Evolutionary conservation across 495 filamentous ascomycete genomes (phyloP), one percentile per base, ranked within the genome.

Genomic region (Talaromyces wortmannii): DNA sequence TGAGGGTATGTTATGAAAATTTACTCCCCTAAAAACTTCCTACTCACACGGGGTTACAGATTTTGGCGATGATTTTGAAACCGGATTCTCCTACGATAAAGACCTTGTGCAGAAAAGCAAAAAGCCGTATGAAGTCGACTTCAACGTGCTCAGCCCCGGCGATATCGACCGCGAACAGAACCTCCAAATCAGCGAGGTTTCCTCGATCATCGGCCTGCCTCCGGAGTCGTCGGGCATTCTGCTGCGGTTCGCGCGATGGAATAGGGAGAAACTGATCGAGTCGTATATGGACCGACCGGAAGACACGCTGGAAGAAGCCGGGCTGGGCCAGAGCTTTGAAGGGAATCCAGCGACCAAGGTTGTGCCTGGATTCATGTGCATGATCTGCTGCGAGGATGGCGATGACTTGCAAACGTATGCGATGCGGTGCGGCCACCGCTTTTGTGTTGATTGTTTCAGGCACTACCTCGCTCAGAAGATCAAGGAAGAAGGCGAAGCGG

Each of bases 341-440:
- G 70, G 75, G 7, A 77, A 76, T 15, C 88, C 88, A 6, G 83
- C 78, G 61, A 78, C 92, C 10, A 79, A 90, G 60, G 73, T 78
- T 36, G 71, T 95, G 18, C 77, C 80, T 10, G 89, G 84, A 5
- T 98, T 98, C 67, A 76, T 81, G 56, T 98, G 94, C 72, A 90
- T 94, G 48, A 98, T 98, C 59, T 98, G 94, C 70, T 98, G 89
- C 69, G 92, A 98, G 56, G 95, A 98, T 58, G 84, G 79, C 12
- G 74, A 80, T 5, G 84, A 83, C 0, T 69, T 97, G n/a, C 71
- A 90, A 62, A 91, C 89, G 16, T 97, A 96, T 66, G 89, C 94
- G 5, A 91, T 98, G 83, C 95, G 89, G 58, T 98, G 94, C 68
- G 89, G 86, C 0, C 94, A 98, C 70, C 82, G 95, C n/a, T 97